Evolutionary conservation across 2,329 filamentous ascomycete species (phyloP), one percentile per base, ranked within the genome.

Genomic region (Pezicula radicicola): DNA sequence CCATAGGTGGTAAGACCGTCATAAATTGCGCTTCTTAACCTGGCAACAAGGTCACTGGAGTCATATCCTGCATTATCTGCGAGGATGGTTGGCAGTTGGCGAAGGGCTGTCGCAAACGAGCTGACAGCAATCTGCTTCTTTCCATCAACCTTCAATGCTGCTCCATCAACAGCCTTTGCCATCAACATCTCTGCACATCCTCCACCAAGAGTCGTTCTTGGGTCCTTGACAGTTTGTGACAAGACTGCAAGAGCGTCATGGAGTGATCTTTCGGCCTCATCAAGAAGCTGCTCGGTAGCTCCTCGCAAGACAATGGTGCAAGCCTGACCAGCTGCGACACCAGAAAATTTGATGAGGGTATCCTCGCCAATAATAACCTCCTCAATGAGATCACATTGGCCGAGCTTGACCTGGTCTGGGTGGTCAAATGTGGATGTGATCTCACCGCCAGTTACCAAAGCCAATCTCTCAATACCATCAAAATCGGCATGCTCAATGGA

Each of bases 401-500:
- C 94, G 25, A 99, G 85, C 77, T 97, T 95, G 62, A 99, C 92
- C 67, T 94, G 89, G 46, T 99, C 94, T 4, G 94, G 94, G 74
- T 99, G 92, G 70, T 99, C 94, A 67, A 99, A 99, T 3, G 94
- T 99, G 15, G 91, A 96, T 35, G 94, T 87, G 65, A 99, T 99
- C 75, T 99, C 94, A 65, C 93, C 94, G 57, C 94, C 94, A 6
- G 94, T 99, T 42, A 99, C 94, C 47, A 99, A 79, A 9, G 94
- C 93, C 63, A 99, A 74, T 41, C 94, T 84, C 78, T 99, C 94
- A 60, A 99, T 95, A 59, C 94, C 94, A 68, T 99, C 94, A 67
- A 99, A 99, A 75, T 99, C 94, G 60, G 94, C 94, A 71, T 99
- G 94, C 77, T 99, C 94, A 63, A 99, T 99, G 27, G 91, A 96